Evolutionary conservation across 352 stramenopile genomes (phyloP), one percentile per base, ranked within the genome.

Genomic region (Pythium folliculosum): DNA sequence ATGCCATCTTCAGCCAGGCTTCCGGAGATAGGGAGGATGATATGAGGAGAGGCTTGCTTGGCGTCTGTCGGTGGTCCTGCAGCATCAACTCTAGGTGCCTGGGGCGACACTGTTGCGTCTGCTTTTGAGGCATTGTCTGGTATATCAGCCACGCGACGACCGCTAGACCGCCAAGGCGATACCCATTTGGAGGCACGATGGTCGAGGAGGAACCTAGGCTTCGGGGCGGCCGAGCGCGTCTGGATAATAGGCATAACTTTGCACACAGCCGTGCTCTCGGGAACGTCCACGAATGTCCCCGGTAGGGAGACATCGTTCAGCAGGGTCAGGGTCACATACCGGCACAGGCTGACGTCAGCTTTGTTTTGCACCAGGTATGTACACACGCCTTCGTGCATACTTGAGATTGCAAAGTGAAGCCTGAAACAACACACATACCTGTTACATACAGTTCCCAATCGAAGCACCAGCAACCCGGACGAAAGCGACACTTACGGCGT

Each of bases 381-480:
- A 43, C 86, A 91, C n/a, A 92, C 86, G 56, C 87, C 75, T 30
- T 82, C 67, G 37, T 89, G 84, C 67, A 81, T 82, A 40, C 86
- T 94, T 23, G 86, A 90, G 43, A 92, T 91, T 12, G 86, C 86
- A 71, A 91, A 94, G 56, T 94, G 86, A 8, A 94, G 71, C 3
- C 85, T 94, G 57, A 6, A 13, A 35, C 27, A 52, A 54, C 21
- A 48, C 65, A 53, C 21, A 32, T 6, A 47, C 13, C 17, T 38
- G 47, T 45, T 10, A 45, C 5, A 27, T 5, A 7, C 22, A 52
- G 37, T 44, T 30, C 16, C 25, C 35, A n/a, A 5, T 19, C n/a
- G 5, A 14, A 23, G 3, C 1, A 43, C 8, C 25, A 23, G 27
- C 47, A 37, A 17, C 27, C 27, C 5, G 3, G 16, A 17, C 17